Conservation (phyloP, 345 rosid genomes). For the Trapa bicornis region DNA sequence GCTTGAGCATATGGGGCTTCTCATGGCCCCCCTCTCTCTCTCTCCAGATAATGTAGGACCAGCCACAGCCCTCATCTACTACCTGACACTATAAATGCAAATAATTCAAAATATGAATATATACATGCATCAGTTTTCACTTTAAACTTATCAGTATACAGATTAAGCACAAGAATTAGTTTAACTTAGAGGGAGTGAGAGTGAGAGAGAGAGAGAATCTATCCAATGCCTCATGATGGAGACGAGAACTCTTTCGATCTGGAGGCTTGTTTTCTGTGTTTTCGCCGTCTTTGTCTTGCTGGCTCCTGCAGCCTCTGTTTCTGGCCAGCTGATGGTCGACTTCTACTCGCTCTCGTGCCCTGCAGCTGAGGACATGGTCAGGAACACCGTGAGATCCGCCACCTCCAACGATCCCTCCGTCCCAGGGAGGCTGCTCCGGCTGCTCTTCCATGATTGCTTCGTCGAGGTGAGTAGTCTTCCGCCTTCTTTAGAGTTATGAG, state of each 20-base stretch:
- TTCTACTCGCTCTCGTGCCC: constrained; percentile 77
- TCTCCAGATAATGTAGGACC: no score
- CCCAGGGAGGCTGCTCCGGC: constrained; percentile 81
- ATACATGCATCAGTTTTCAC: no score
- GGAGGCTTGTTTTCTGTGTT: not conserved
- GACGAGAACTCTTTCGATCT: constrained; percentile 8
- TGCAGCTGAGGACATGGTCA: constrained; percentile 44
- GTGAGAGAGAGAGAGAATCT: not conserved
- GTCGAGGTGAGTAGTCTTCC: constrained; percentile 43
- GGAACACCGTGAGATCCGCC: constrained; percentile 61
- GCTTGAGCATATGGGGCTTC: no score
- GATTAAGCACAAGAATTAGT: no score
- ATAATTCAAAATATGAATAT: no score
- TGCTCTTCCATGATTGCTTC: constrained; percentile 83
- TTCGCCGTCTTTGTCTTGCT: constrained; percentile 14
- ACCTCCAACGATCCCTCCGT: constrained; percentile 48
- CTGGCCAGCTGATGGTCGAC: constrained; percentile 34
- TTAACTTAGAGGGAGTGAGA: no score
- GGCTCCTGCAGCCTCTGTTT: constrained; percentile 12
- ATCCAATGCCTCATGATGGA: constrained; percentile 27
- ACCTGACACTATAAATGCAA: no score
- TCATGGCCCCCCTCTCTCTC: no score
- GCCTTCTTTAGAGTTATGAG: not conserved
- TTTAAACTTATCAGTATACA: no score
- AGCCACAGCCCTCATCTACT: no score